Base-by-base conservation (phyloP, 192 early-diverging fungal species). In the Rhizoclosmatium sp. region DNA sequence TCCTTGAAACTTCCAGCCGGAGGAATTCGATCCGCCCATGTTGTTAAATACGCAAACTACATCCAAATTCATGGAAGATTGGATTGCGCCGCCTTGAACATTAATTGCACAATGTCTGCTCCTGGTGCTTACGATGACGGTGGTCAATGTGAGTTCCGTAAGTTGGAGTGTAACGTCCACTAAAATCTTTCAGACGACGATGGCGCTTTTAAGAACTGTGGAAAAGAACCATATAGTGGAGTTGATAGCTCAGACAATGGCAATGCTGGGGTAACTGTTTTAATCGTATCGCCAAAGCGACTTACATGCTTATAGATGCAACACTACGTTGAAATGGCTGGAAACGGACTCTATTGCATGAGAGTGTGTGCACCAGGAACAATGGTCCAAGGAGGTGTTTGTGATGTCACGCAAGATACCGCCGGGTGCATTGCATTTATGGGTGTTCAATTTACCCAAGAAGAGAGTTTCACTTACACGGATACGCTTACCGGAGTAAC, bases 201-300 rank as follows among this genome's bases (percentile, higher is more conserved):
- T 80, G 69, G 67, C 31, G 59, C 16, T 59, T 84, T 71, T 65
- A 19, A 45, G 3, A 47, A 31, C 59, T 84, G 79, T 64, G 82
- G 82, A 31, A 82, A 84, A 64, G 82, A 83, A 46, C 82, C 82
- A n/a, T 83, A 83, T 54, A 82, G 79, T 12, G 79, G 82, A 49
- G 71, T 67, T 47, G 82, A 82, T 60, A 47, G 44, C 21, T 59
- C 64, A 4, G n/a, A 79, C 10, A 65, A 7, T 14, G 42, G 64
- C 7, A 59, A 81, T 45, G 64, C 78, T 40, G 66, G 65, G 21
- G 19, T 70, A 12, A 46, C 19, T 10, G n/a, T 58, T 10, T 10
- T 10, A 10, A 10, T 58, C n/a, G 10, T 56, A 58, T 1, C n/a
- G 10, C 54, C 0, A 16, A n/a, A 16, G 54, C 12, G 10, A n/a